Percentiles rank a stretch among this genome's conserved stretches.
Conservation (phyloP, 768 basidiomycete genomes). For the Mycena alexandri region DNA sequence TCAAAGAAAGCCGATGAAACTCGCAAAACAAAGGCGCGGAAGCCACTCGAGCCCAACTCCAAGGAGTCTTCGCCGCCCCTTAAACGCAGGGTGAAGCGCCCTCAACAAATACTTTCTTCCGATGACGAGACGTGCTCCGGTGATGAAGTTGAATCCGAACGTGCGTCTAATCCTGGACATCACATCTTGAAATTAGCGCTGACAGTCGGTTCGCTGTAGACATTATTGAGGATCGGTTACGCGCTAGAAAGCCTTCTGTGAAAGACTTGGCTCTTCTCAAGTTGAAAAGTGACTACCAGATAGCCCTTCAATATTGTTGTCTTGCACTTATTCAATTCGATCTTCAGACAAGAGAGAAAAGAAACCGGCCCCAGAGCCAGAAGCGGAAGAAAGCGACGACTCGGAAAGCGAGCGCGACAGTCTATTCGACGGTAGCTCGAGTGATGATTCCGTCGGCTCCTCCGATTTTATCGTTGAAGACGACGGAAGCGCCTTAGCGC, state of each 20-base stretch:
- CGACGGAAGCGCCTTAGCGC: conserved; percentile 56
- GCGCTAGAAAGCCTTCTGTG: conserved; percentile 74
- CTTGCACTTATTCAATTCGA: conserved; percentile 30
- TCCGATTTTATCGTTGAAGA: conserved; percentile 77
- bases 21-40: conserved; percentile 6
- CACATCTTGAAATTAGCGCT: neutral
- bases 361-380: conserved; percentile 41
- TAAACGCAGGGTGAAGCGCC: conserved; percentile 16
- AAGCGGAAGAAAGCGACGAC: conserved; percentile 48
- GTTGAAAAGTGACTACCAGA: conserved; percentile 66
- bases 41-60: neutral
- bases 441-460: conserved; percentile 50
- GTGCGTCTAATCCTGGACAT: conserved; percentile 52
- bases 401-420: conserved; percentile 49
- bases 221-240: conserved; percentile 74
- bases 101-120: neutral
- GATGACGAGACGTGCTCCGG: conserved; percentile 27
- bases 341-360: conserved; percentile 59
- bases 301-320: conserved; percentile 28
- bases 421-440: conserved; percentile 55
- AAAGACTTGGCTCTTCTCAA: conserved; percentile 66
- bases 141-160: conserved; percentile 39
- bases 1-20: neutral
- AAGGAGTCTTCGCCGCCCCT: neutral
- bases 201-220: conserved; percentile 49